Conservation (phyloP, 2,329 filamentous ascomycete genomes). For the Tolypocladium endophyticum region DNA sequence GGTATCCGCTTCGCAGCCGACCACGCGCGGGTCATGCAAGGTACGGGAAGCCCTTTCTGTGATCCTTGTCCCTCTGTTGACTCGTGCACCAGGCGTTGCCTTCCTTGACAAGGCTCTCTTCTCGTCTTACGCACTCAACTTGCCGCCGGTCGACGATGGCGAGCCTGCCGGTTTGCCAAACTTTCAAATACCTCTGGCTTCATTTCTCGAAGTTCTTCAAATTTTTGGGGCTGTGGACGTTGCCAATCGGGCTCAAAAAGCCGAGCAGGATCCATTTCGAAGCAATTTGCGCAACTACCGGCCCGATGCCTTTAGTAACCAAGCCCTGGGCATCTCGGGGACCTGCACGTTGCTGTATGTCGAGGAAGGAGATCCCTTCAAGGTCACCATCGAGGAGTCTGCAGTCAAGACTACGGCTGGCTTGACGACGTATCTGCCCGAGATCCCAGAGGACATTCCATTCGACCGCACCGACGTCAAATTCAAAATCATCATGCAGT, state of each 20-base stretch:
- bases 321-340: slow-evolving; percentile 71
- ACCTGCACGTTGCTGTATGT: slow-evolving; percentile 77
- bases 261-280: slow-evolving; percentile 49
- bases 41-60: slow-evolving; percentile 28
- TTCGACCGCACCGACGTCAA: slow-evolving; percentile 70
- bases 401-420: slow-evolving; percentile 85
- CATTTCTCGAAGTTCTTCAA: slow-evolving; percentile 85
- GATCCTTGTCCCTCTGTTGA: background rate
- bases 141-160: slow-evolving; percentile 24
- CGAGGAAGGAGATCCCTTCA: slow-evolving; percentile 65
- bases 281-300: slow-evolving; percentile 53
- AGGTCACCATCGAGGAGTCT: slow-evolving; percentile 75
- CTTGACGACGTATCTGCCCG: slow-evolving; percentile 76
- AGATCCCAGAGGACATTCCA: slow-evolving; percentile 70
- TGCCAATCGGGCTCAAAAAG: slow-evolving; percentile 43
- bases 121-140: slow-evolving; percentile 67
- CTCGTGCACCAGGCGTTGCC: slow-evolving; percentile 32
- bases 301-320: slow-evolving; percentile 70
- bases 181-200: slow-evolving; percentile 80
- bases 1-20: slow-evolving; percentile 83
- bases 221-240: slow-evolving; percentile 84
- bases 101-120: slow-evolving; percentile 87
- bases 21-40: slow-evolving; percentile 85
- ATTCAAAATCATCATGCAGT: slow-evolving; percentile 93
- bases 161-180: slow-evolving; percentile 41